Evolutionary conservation across 192 early-diverging fungal species (phyloP), one percentile per base, ranked within the genome.

Genomic region (Bifiguratus adelaidae): DNA sequence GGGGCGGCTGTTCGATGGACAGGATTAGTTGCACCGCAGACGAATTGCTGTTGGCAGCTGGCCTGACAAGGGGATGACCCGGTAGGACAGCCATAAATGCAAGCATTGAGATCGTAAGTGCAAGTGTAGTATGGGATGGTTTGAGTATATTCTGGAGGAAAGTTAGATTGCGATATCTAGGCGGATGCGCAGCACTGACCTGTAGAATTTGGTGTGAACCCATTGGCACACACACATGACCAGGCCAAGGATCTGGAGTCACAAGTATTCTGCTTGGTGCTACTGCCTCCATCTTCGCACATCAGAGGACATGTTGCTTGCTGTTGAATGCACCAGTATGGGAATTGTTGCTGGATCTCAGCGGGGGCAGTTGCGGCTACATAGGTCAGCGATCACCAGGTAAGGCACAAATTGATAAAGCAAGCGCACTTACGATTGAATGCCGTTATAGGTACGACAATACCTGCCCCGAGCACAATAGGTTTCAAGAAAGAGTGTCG

Each of bases 71-170:
- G 12, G 9, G 22, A 7, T 26, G 33, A 21, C 2, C 34, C 46
- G 11, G 34, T 15, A 7, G 19, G 2, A 27, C 54, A 56, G 11
- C 13, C 26, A 4, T 33, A 8, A 19, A 25, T 40, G 24, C 54
- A 56, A 16, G 30, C 36, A n/a, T 49, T 16, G 23, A 28, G 35
- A 21, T 56, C 54, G 26, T 52, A 52, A 2, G 36, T 47, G 30
- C 54, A 56, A 9, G 13, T 23, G 33, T 49, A 56, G 28, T 56
- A 56, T 9, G 32, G 37, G 9, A 56, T 56, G 13, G 54, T 56
- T 30, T 56, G 45, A 4, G 54, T 56, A 46, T 56, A 56, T 41
- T 56, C 54, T 52, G 41, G 25, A n/a, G 30, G 5, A 44, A 44
- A 20, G 19, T 18, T 28, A 6, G 11, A 15, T 9, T 23, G 15